Evolutionary conservation across 257 asterid species (phyloP).

Genomic region (Voacanga thouarsii): DNA sequence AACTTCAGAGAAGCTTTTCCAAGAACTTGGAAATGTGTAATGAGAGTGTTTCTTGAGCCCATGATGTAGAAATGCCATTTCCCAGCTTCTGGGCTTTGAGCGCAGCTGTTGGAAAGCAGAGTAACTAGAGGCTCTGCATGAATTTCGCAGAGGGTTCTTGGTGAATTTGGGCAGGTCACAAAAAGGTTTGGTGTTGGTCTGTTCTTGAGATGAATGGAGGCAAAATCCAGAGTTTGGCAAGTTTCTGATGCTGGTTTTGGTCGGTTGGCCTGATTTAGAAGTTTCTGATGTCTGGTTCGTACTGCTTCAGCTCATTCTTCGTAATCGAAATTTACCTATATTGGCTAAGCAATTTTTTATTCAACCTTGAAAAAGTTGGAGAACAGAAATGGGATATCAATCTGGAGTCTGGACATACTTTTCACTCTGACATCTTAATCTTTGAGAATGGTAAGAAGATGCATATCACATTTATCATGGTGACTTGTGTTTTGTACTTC

Average conservation of each 20-base stretch:
- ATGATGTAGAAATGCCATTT: neutral
- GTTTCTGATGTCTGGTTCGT: conserved; percentile 8
- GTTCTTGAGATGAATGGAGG: neutral
- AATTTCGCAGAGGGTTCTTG: neutral
- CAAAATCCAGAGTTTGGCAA: neutral
- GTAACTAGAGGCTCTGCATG: conserved; percentile 6
- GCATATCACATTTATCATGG: neutral
- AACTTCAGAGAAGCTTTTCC: conserved; percentile 5
- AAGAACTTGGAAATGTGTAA: neutral
- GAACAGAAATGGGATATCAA: conserved; percentile 5
- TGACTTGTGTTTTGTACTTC: neutral
- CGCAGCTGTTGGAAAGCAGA: neutral
- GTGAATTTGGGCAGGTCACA: neutral
- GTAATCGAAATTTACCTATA: neutral
- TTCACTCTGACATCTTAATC: neutral
- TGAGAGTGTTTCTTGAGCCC: conserved; percentile 1
- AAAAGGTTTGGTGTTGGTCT: neutral
- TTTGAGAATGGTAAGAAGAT: conserved; percentile 6
- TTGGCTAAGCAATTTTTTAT: conserved; percentile 2
- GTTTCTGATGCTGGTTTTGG: conserved; percentile 15
- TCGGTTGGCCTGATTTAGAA: conserved; percentile 10
- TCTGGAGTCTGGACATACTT: neutral
- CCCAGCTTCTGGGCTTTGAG: neutral
- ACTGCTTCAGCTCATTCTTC: conserved; percentile 2
- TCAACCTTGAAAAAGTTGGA: conserved; percentile 1